Conservation (phyloP, 192 early-diverging fungal genomes). For the Coemansia sp. region DNA sequence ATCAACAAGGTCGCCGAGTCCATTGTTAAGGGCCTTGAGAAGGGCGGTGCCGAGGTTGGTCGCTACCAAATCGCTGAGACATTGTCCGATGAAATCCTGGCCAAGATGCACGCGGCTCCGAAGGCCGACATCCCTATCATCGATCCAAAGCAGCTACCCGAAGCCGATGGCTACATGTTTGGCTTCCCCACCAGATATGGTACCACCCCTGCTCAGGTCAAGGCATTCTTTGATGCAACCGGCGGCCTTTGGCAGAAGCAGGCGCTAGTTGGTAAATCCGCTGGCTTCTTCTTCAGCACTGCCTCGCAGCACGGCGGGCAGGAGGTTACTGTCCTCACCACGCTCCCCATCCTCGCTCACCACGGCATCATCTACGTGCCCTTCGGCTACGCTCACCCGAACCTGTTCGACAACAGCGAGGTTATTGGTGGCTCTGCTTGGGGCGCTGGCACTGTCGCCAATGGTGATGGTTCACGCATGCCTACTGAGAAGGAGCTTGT, state of each 20-base stretch:
- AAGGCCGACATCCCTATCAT: constrained; percentile 61
- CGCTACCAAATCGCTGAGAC: constrained; percentile 65
- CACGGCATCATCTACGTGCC: constrained; percentile 82
- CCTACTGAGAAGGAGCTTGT: constrained; percentile 64
- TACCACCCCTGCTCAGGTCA: constrained; percentile 70
- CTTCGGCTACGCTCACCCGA: constrained; percentile 57
- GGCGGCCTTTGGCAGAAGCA: constrained; percentile 59
- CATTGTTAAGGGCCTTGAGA: constrained; percentile 64
- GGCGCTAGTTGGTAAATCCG: constrained; percentile 70
- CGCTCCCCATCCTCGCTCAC: constrained; percentile 70
- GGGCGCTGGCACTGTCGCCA: constrained; percentile 67
- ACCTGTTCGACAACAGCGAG: constrained; percentile 62
- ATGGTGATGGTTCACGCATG: constrained; percentile 66
- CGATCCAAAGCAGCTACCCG: constrained; percentile 54
- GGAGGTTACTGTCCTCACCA: constrained; percentile 68
- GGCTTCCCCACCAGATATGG: constrained; percentile 75
- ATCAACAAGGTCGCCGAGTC: constrained; percentile 64
- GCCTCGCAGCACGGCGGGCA: constrained; percentile 79
- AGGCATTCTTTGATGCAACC: constrained; percentile 68
- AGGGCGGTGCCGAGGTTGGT: constrained; percentile 53
- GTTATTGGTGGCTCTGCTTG: constrained; percentile 67
- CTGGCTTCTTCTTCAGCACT: constrained; percentile 73
- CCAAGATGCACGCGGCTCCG: constrained; percentile 66
- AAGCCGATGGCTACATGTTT: constrained; percentile 71
- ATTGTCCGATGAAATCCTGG: constrained; percentile 62